Evolutionary conservation across 306 rosid species (phyloP), one percentile per base, ranked within the genome.

Genomic region (Malus sylvestris): DNA sequence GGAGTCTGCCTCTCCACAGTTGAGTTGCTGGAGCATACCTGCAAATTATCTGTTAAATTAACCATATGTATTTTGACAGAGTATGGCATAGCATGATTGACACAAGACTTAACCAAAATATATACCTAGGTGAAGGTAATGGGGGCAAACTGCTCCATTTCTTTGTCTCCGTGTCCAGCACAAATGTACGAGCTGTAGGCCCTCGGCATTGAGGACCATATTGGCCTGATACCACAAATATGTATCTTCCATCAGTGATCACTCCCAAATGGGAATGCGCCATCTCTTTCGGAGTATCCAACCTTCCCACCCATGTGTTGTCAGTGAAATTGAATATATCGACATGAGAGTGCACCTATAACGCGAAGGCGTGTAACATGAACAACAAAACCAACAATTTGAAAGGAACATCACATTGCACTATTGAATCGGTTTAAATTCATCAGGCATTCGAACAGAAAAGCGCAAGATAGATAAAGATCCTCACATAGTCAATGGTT

Each of bases 1-100:
- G 98, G 61, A 93, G 91, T 58, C 97, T 88, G 55, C 94, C 97
- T 81, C 90, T 90, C 97, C 97, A 93, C 79, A 93, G 74, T 68
- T 91, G 97, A 66, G 97, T 93, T 10, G 97, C 96, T 57, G 97
- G 94, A 83, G 98, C 90, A 76, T 91, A 93, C 86, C 98, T 91
- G 78, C 46, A 84, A 78, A 76, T 51, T 51, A 46, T 68, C 25
- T 68, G 72, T 42, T 22, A 44, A 38, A 68, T 40, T 8, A 40
- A 40, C 44, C 44, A 8, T 40, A 40, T 38, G 10, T 25, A 25
- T 25, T 25, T 25, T 25, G 25, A 25, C 25, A 25, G 25, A 25
- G 25, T 25, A 25, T 25, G 25, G 25, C 25, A 25, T 25, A 25
- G 25, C 25, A 25, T 25, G 25, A 25, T 25, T 25, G 25, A 25